Evolutionary conservation across 2,329 filamentous ascomycete genomes (phyloP).

Genomic region (Nemania diffusa): DNA sequence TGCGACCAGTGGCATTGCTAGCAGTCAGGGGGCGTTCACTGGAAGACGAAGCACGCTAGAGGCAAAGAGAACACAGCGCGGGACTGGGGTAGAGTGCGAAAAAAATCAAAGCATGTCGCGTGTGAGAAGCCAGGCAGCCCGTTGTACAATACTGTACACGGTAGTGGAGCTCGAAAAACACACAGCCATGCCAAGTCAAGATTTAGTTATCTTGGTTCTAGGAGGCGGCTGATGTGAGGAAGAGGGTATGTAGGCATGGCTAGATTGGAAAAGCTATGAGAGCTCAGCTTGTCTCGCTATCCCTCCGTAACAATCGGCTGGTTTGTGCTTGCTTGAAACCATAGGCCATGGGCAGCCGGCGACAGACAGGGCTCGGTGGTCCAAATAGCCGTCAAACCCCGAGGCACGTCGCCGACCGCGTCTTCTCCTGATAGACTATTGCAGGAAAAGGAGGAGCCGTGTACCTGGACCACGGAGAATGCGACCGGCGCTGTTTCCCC

Average conservation of each 20-base stretch:
- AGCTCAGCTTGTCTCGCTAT: slow-evolving; percentile 24
- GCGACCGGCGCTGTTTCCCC: slow-evolving; percentile 33
- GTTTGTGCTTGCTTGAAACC: slow-evolving; percentile 20
- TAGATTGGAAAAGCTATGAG: slow-evolving; percentile 18
- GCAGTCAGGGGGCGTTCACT: slow-evolving; percentile 21
- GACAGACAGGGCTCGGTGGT: slow-evolving; percentile 31
- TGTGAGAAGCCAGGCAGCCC: slow-evolving; percentile 16
- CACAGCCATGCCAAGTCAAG: slow-evolving; percentile 24
- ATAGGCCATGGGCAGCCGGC: slow-evolving; percentile 22
- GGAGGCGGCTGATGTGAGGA: slow-evolving; percentile 18
- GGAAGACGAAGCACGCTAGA: slow-evolving; percentile 27
- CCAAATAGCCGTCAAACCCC: slow-evolving; percentile 23
- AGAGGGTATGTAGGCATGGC: slow-evolving; percentile 1
- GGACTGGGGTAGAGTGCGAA: slow-evolving; percentile 15
- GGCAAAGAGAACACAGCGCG: slow-evolving; percentile 3
- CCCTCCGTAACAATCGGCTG: slow-evolving; percentile 19
- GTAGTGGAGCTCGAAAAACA: slow-evolving; percentile 23
- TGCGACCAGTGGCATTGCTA: slow-evolving; percentile 12
- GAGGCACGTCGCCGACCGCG: slow-evolving; percentile 31
- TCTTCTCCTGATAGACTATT: slow-evolving; percentile 25
- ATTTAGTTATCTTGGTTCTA: slow-evolving; percentile 16
- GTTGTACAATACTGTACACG: not conserved
- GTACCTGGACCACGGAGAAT: slow-evolving; percentile 25
- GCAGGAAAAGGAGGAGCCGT: slow-evolving; percentile 22
- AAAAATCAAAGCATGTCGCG: slow-evolving; percentile 29